phyloP scores from a whole-genome alignment of 2,329 filamentous ascomycete genomes.

The Sporothrix schenckii region DNA sequence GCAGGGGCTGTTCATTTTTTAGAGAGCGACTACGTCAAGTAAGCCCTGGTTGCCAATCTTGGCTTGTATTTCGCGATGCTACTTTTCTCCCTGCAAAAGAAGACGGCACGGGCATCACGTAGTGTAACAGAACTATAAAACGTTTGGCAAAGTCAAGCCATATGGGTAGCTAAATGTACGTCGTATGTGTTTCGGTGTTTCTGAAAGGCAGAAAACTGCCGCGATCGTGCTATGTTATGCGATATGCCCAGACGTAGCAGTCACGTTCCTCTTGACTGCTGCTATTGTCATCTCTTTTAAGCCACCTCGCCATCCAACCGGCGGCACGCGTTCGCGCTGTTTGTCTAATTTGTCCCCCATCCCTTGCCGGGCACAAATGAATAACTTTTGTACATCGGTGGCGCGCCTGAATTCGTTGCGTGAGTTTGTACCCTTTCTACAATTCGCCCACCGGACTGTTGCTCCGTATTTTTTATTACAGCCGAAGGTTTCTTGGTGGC shows the following conservation, averaged over 20 bases:
- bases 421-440: neutral
- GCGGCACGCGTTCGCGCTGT: neutral
- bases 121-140: slow-evolving; percentile 11
- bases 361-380: neutral
- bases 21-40: neutral
- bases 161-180: neutral
- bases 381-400: neutral
- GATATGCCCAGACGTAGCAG: neutral
- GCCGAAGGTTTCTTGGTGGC: slow-evolving; percentile 8
- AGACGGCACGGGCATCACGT: slow-evolving; percentile 4
- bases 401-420: slow-evolving; percentile 9
- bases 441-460: slow-evolving; percentile 4
- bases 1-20: neutral
- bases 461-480: slow-evolving; percentile 17
- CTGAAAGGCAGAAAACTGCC: slow-evolving; percentile 1
- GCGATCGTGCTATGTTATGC: slow-evolving; percentile 1
- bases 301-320: slow-evolving; percentile 4
- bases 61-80: neutral
- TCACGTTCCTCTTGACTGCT: neutral
- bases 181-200: neutral
- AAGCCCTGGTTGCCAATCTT: neutral
- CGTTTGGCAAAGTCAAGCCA: neutral
- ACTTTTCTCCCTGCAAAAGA: neutral
- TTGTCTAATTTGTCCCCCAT: neutral
- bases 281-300: neutral